Base-by-base conservation (phyloP, 2,329 filamentous ascomycete species). In the Microascus cirrosus region DNA sequence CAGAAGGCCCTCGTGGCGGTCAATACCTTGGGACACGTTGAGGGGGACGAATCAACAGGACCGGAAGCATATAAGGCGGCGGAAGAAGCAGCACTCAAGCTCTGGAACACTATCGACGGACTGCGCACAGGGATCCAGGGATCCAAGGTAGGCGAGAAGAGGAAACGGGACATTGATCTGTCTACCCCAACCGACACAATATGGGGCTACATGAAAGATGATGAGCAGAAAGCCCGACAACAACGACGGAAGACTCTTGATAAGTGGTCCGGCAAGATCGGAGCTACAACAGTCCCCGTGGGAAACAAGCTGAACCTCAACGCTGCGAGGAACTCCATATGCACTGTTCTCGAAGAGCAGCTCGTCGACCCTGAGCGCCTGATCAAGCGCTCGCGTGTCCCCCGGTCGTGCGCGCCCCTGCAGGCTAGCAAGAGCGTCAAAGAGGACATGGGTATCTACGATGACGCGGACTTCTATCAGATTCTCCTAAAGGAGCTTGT, bases 381-480 rank as follows among this genome's bases (percentile, higher is more conserved):
- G 1, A 69, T 89, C 61, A 84, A 83, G 66, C 83, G 84, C 52
- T 88, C 87, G 0, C 82, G 81, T 52, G 83, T 84, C 0, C 86
- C 89, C 13, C 83, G 89, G 22, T 91, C 88, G 1, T 92, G 89
- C 65, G 89, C 89, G 0, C 89, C 89, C 0, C 73, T 82, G 0
- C 89, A 93, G 64, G 79, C 80, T 0, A 77, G 78, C 34, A 74
- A 73, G 62, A 81, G 82, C 66, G 66, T 84, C 25, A 71, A 74
- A 11, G 79, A 86, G 63, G 84, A 85, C 65, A 69, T 71, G 1
- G 73, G 77, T 22, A 84, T 96, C 63, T 99, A 94, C 74, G 93
- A 97, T 68, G 94, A 99, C 65, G 90, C 89, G 12, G 86, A 95
- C 68, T 96, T 97, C 71, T 99, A 99, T 73, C 90, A 95, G 69